Evolutionary conservation across 2,329 filamentous ascomycete genomes (phyloP).

Genomic region (Stagonosporopsis chrysanthemi): DNA sequence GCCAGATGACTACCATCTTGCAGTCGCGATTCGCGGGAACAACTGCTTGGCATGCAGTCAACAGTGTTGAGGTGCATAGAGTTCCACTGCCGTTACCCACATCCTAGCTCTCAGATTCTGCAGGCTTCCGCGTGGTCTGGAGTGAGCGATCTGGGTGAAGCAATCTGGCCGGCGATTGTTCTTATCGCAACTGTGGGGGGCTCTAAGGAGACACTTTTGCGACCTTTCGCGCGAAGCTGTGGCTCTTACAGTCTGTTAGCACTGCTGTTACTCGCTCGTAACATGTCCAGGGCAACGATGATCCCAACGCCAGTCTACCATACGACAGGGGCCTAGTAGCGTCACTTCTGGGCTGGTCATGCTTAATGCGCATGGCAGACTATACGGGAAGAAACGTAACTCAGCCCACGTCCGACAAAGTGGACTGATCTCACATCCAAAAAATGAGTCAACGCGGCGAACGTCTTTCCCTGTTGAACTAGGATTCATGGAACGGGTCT

Average conservation of each 20-base stretch:
- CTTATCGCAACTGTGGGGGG: not conserved
- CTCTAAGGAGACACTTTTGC: not conserved
- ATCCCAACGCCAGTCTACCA: not conserved
- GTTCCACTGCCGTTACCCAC: not conserved
- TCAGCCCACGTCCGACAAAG: not conserved
- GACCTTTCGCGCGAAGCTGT: not conserved
- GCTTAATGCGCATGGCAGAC: not conserved
- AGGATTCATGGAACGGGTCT: not conserved
- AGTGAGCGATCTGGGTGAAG: not conserved
- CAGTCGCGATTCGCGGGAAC: not conserved
- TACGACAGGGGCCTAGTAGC: not conserved
- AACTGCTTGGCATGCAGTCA: constrained; percentile 6
- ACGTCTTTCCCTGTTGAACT: not conserved
- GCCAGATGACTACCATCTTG: not conserved
- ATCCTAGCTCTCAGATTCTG: constrained; percentile 9
- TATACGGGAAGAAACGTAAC: not conserved
- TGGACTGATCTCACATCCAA: not conserved
- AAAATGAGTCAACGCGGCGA: not conserved
- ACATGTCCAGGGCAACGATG: not conserved
- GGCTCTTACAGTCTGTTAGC: not conserved
- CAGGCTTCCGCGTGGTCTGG: not conserved
- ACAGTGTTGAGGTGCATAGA: constrained; percentile 5
- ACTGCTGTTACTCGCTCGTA: not conserved
- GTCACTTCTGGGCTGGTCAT: not conserved
- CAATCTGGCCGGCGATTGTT: not conserved